phyloP scores from a whole-genome alignment of 2,329 filamentous ascomycete genomes.

The Mollisiaceae sp. region DNA sequence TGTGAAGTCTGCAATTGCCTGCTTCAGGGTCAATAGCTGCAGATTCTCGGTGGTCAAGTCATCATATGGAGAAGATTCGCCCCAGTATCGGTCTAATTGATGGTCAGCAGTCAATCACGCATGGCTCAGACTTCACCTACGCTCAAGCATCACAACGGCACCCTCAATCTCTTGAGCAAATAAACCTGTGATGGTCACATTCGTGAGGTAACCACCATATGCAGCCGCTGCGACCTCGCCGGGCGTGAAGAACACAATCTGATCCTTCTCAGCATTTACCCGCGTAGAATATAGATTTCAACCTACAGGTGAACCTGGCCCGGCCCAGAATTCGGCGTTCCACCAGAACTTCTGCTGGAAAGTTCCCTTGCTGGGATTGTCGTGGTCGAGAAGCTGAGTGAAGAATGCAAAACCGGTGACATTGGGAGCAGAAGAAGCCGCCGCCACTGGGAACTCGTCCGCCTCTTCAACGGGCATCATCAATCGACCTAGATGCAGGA shows the following conservation, averaged over 20 bases:
- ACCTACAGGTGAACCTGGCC: constrained; percentile 57
- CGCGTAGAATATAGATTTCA: constrained; percentile 14
- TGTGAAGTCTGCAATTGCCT: constrained; percentile 58
- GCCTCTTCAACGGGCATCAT: constrained; percentile 33
- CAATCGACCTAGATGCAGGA: constrained; percentile 31
- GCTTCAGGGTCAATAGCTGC: constrained; percentile 57
- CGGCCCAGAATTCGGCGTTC: constrained; percentile 56
- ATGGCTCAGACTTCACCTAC: constrained; percentile 36
- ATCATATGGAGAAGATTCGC: constrained; percentile 57
- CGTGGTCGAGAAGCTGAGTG: constrained; percentile 62
- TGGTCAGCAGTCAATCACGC: background rate
- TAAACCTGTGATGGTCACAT: constrained; percentile 53
- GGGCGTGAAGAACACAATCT: constrained; percentile 57
- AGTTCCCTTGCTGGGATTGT: constrained; percentile 57
- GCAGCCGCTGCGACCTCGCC: constrained; percentile 54
- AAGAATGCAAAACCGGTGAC: constrained; percentile 37
- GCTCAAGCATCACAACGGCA: constrained; percentile 61
- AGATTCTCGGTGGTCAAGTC: constrained; percentile 57
- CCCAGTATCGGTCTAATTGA: constrained; percentile 59
- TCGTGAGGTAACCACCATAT: constrained; percentile 57
- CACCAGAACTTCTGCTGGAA: constrained; percentile 61
- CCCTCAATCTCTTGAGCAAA: constrained; percentile 58
- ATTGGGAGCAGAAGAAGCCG: constrained; percentile 20
- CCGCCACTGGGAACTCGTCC: constrained; percentile 27
- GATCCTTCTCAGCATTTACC: background rate